phyloP scores from a whole-genome alignment of 352 stramenopile genomes.

The Globisporangium viniferum region DNA sequence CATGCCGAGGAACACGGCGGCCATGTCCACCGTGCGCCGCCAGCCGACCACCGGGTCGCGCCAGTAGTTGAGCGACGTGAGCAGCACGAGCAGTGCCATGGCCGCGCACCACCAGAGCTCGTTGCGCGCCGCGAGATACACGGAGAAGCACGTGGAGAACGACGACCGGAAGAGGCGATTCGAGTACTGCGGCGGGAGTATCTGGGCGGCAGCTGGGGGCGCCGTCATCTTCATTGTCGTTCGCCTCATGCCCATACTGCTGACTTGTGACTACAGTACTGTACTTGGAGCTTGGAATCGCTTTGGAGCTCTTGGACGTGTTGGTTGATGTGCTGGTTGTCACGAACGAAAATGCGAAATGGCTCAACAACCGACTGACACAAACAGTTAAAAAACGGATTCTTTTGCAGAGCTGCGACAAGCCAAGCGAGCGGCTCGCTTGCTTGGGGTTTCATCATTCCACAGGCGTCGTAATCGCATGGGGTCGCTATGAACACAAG shows the following conservation, averaged over 20 bases:
- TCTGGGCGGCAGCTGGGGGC: constrained; percentile 17
- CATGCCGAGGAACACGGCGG: constrained; percentile 50
- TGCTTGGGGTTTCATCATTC: background rate
- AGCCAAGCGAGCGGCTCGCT: background rate
- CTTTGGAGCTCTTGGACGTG: background rate
- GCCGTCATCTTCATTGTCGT: background rate
- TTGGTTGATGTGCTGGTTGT: background rate
- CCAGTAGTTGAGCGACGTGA: constrained; percentile 88
- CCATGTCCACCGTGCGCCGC: constrained; percentile 71
- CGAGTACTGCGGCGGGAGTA: constrained; percentile 70
- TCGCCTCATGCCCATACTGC: background rate
- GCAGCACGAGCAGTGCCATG: constrained; percentile 62
- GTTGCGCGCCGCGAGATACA: constrained; percentile 40
- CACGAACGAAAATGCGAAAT: constrained; percentile 10
- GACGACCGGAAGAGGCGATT: constrained; percentile 68
- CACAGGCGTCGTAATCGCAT: background rate
- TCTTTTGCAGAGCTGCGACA: constrained; percentile 5
- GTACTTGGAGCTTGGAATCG: background rate
- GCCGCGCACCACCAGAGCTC: constrained; percentile 66
- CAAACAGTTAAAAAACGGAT: background rate
- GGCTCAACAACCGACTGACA: background rate
- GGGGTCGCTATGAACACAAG: background rate
- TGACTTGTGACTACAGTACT: background rate
- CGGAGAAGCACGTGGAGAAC: constrained; percentile 66
- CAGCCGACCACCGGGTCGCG: constrained; percentile 68